phyloP scores from a whole-genome alignment of 1,284 basidiomycete genomes.

The Leucoagaricus sp. region DNA sequence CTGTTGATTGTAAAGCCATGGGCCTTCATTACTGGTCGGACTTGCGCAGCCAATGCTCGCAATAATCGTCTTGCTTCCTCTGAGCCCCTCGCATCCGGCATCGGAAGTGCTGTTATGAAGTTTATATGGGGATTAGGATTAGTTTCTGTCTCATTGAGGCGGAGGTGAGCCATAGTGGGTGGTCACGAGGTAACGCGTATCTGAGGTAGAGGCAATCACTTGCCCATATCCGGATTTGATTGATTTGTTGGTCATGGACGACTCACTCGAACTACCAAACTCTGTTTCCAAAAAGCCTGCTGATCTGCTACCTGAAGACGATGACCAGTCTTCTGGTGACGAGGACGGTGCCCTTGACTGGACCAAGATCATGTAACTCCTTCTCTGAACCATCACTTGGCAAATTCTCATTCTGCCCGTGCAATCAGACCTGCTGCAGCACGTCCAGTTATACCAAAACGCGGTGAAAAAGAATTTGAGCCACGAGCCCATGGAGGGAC shows the following conservation, averaged over 20 bases:
- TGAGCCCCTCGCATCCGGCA: slow-evolving; percentile 39
- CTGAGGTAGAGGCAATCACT: not conserved
- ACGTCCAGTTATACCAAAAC: slow-evolving; percentile 76
- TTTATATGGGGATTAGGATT: slow-evolving; percentile 79
- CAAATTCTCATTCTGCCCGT: slow-evolving; percentile 9
- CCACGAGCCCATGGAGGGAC: slow-evolving; percentile 75
- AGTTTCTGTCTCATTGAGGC: slow-evolving; percentile 65
- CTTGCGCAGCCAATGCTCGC: slow-evolving; percentile 77
- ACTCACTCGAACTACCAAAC: slow-evolving; percentile 45
- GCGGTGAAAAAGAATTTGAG: slow-evolving; percentile 97
- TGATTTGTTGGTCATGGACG: slow-evolving; percentile 41
- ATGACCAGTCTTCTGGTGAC: slow-evolving; percentile 47
- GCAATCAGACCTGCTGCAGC: slow-evolving; percentile 36
- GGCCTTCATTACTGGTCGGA: slow-evolving; percentile 76
- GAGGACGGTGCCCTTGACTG: slow-evolving; percentile 49
- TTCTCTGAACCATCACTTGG: not conserved
- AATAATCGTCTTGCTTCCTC: slow-evolving; percentile 69
- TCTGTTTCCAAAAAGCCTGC: slow-evolving; percentile 28
- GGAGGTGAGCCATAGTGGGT: slow-evolving; percentile 63
- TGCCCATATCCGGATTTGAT: not conserved
- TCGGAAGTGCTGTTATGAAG: slow-evolving; percentile 67
- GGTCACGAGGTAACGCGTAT: slow-evolving; percentile 7
- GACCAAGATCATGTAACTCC: slow-evolving; percentile 41
- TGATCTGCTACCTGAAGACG: slow-evolving; percentile 37
- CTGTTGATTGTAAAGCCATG: slow-evolving; percentile 77